Evolutionary conservation across 2,329 filamentous ascomycete species (phyloP).

Genomic region (Tolypocladium sp.): DNA sequence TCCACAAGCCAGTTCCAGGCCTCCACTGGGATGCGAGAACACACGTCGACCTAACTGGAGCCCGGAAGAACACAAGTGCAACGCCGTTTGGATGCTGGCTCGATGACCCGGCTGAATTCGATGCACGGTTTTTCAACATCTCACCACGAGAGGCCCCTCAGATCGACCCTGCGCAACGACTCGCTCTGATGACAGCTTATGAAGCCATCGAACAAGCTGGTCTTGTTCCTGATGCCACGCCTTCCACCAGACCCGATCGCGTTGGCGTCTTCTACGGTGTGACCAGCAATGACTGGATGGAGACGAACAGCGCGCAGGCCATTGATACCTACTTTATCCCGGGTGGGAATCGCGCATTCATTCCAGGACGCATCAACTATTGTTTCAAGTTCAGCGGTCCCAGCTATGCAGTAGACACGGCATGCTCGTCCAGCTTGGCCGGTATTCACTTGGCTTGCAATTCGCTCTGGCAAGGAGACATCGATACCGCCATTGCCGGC

Average conservation of each 20-base stretch:
- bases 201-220: slow-evolving; percentile 61
- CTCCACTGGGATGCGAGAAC: slow-evolving; percentile 54
- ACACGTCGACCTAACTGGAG: slow-evolving; percentile 52
- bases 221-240: slow-evolving; percentile 52
- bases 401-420: slow-evolving; percentile 58
- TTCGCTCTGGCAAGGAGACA: slow-evolving; percentile 60
- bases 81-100: slow-evolving; percentile 37
- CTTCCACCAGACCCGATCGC: slow-evolving; percentile 38
- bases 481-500: slow-evolving; percentile 72
- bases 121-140: slow-evolving; percentile 65
- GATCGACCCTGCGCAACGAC: slow-evolving; percentile 57
- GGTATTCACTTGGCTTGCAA: slow-evolving; percentile 64
- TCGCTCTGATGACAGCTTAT: slow-evolving; percentile 57
- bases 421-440: slow-evolving; percentile 65
- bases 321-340: slow-evolving; percentile 50
- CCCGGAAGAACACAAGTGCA: slow-evolving; percentile 49
- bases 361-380: neutral
- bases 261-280: slow-evolving; percentile 70
- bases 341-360: slow-evolving; percentile 28
- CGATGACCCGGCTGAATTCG: slow-evolving; percentile 57
- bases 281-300: slow-evolving; percentile 68
- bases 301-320: slow-evolving; percentile 64
- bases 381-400: neutral
- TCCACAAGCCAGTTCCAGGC: slow-evolving; percentile 46
- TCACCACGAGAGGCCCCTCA: slow-evolving; percentile 53